Base-by-base conservation (phyloP, 1,284 basidiomycete species). In the Takashimella koratensis region DNA sequence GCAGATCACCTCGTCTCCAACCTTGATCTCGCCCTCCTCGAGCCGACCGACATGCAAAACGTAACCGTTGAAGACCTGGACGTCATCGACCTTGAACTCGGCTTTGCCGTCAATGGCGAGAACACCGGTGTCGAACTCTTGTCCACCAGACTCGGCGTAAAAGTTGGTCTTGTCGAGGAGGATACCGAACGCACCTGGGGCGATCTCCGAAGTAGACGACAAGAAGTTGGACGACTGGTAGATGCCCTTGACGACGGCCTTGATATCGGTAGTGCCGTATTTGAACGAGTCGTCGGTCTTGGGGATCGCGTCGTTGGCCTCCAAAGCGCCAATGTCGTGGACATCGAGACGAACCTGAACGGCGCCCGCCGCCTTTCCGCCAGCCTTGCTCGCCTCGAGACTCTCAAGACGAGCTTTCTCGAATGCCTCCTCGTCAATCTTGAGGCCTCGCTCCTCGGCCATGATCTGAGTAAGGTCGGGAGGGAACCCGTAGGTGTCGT, bases 401-500 rank as follows among this genome's bases (percentile, higher is more conserved):
- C 88, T 91, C 58, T 84, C 83, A 24, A 87, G 84, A 71, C 94
- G 88, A 11, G 96, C 96, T 64, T 84, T 83, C 64, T 93, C 91
- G 64, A 97, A 96, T 65, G 94, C 93, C 43, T 80, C 81, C 62
- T 96, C 86, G 71, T 97, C 92, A 67, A 98, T 84, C 21, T 80
- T 81, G 43, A 99, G 78, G 1, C 86, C 87, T 27, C 91, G 80
- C 74, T 99, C 95, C 73, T 96, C 90, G 22, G 96, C 95, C 95
- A 99, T 98, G 60, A 99, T 81, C 51, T 89, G 85, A 2, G 96
- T 99, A 39, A 99, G 79, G 71, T 99, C 95, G 49, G 93, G 92
- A 0, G 95, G 96, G 80, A 99, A 99, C 42, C 95, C 95, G 73
- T 90, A 99, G 0, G 96, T 98, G 75, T 99, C 96, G 75, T 98